These are phyloP conservation scores for Patellifolia procumbens DNA, from an alignment of 179 eudicot species.

Conservation along the genomic window DNA sequence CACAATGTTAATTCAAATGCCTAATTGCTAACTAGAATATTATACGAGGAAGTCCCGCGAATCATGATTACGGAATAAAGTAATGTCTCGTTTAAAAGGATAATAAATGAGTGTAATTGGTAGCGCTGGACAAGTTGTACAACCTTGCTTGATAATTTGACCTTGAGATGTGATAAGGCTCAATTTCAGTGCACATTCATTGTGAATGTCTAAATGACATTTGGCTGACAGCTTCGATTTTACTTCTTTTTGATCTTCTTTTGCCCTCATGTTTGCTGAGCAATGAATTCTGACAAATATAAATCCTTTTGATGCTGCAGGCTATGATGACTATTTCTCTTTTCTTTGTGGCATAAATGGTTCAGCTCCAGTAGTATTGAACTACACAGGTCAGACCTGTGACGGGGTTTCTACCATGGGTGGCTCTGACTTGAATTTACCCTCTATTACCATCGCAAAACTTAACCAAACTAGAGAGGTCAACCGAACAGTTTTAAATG, in stretches of 20 bases:
- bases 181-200: background rate
- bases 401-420: slow-evolving; percentile 41
- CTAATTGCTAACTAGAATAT: background rate
- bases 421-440: slow-evolving; percentile 77
- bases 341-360: slow-evolving; percentile 94
- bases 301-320: slow-evolving; percentile 38
- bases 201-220: background rate
- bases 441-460: slow-evolving; percentile 74
- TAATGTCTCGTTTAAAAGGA: background rate
- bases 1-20: too few relatives aligned
- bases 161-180: background rate
- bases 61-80: background rate
- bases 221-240: background rate
- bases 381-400: slow-evolving; percentile 80
- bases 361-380: slow-evolving; percentile 69
- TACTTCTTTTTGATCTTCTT: background rate
- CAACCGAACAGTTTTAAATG: slow-evolving; percentile 66
- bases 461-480: slow-evolving; percentile 65
- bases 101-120: background rate
- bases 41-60: background rate
- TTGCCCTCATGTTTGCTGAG: background rate
- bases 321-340: slow-evolving; percentile 67
- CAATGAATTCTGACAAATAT: background rate
- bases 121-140: background rate
- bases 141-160: background rate